Conservation (phyloP, 768 basidiomycete genomes). For the Hygrocybe punicea region DNA sequence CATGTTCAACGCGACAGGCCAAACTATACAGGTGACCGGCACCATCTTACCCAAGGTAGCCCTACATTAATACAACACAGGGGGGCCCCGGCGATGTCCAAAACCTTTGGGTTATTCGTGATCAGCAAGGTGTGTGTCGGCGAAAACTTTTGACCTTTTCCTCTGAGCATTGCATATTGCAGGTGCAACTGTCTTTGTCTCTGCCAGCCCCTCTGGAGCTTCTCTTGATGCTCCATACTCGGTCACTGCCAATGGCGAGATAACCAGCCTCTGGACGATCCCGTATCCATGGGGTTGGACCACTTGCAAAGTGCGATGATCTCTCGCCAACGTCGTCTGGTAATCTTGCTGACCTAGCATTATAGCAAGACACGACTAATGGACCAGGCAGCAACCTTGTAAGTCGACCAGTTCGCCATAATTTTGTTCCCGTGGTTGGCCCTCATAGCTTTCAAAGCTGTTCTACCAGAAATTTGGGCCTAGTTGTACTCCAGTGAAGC, state of each 20-base stretch:
- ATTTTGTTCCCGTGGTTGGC: neutral
- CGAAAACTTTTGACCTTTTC: neutral
- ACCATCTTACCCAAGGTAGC: neutral
- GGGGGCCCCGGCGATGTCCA: neutral
- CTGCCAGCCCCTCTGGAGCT: neutral
- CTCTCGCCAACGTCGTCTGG: neutral
- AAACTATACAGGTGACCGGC: neutral
- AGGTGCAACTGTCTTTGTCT: neutral
- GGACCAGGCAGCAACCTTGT: neutral
- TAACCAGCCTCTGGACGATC: neutral
- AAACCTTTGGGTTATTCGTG: neutral
- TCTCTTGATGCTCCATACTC: slow-evolving; percentile 1
- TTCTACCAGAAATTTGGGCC: slow-evolving; percentile 5
- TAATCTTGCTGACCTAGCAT: neutral
- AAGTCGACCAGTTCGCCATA: neutral
- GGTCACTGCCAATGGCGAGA: neutral
- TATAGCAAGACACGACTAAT: neutral
- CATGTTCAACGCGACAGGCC: neutral
- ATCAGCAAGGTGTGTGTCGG: neutral
- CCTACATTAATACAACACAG: neutral
- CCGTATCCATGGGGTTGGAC: slow-evolving; percentile 3
- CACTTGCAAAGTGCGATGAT: neutral
- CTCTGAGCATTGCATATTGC: neutral
- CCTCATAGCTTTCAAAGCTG: neutral
- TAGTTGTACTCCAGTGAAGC: slow-evolving; percentile 1